Evolutionary conservation across 164 flowering plant species (phyloP).

Genomic region (Stephania cephalantha): DNA sequence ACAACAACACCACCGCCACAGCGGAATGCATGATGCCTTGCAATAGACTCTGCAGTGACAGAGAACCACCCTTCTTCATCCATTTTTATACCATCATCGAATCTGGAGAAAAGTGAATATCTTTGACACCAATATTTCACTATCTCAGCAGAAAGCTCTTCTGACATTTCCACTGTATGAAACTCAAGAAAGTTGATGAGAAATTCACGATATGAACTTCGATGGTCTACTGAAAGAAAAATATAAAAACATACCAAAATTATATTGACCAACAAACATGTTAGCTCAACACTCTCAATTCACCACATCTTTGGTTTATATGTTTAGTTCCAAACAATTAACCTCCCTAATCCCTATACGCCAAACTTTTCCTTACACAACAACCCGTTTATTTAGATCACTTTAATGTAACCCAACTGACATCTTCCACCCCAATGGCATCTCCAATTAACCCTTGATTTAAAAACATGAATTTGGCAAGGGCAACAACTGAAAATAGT

Average conservation of each 20-base stretch:
- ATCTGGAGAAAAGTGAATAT: slow-evolving; percentile 62
- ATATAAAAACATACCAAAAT: neutral
- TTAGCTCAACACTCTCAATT: no score
- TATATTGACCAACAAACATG: no score
- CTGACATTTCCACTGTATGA: slow-evolving; percentile 22
- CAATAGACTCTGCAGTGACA: slow-evolving; percentile 83
- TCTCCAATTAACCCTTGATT: no score
- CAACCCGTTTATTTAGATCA: no score
- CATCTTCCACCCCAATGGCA: no score
- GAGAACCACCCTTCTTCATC: slow-evolving; percentile 99
- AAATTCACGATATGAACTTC: neutral
- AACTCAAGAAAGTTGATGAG: slow-evolving; percentile 5
- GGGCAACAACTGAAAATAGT: no score
- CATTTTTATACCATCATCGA: slow-evolving; percentile 83
- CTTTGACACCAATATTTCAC: slow-evolving; percentile 83
- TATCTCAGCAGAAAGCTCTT: slow-evolving; percentile 32
- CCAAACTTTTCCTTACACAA: no score
- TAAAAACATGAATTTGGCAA: no score
- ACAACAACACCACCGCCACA: slow-evolving; percentile 55
- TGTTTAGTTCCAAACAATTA: no score
- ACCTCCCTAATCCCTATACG: no score
- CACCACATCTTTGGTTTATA: no score
- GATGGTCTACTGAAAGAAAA: neutral
- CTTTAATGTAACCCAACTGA: no score
- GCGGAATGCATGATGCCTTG: slow-evolving; percentile 78